These are phyloP conservation scores for Arabidopsis hybrid DNA, from an alignment of 441 rosid genomes.

Conservation along the genomic window DNA sequence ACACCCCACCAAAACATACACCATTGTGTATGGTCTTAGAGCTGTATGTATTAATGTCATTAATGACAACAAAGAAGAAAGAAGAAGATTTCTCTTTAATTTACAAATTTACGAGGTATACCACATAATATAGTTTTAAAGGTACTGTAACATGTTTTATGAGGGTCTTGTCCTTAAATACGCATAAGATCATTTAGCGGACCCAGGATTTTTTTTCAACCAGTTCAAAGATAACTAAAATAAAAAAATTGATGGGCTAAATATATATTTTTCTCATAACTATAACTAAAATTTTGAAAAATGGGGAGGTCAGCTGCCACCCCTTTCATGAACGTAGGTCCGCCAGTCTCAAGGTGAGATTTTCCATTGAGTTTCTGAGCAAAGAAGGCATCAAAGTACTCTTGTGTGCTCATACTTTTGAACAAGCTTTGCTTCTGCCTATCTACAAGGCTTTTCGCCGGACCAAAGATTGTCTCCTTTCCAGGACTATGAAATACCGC, in stretches of 20 bases:
- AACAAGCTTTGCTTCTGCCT: slow-evolving; percentile 23
- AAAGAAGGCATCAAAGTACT: slow-evolving; percentile 47
- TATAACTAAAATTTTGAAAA: too few relatives aligned
- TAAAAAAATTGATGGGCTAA: too few relatives aligned
- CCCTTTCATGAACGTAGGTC: too few relatives aligned
- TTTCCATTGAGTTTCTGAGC: slow-evolving; percentile 43
- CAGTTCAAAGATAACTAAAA: too few relatives aligned
- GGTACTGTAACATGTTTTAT: too few relatives aligned
- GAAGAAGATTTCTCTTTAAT: neutral
- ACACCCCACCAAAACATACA: too few relatives aligned
- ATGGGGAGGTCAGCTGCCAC: too few relatives aligned
- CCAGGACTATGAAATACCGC: slow-evolving; percentile 45
- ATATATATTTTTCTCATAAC: too few relatives aligned
- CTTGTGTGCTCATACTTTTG: slow-evolving; percentile 40
- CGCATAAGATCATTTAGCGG: too few relatives aligned
- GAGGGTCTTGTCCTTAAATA: too few relatives aligned
- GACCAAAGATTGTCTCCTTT: slow-evolving; percentile 37
- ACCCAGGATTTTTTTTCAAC: too few relatives aligned
- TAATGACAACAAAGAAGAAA: slow-evolving; percentile 3
- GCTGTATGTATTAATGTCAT: neutral
- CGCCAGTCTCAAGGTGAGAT: slow-evolving; percentile 44
- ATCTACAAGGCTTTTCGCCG: slow-evolving; percentile 41
- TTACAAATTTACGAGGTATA: neutral
- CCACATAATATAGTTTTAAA: neutral
- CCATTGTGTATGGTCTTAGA: too few relatives aligned